Evolutionary conservation across 306 rosid species (phyloP), one percentile per base, ranked within the genome.

Genomic region (Cicer arietinum): DNA sequence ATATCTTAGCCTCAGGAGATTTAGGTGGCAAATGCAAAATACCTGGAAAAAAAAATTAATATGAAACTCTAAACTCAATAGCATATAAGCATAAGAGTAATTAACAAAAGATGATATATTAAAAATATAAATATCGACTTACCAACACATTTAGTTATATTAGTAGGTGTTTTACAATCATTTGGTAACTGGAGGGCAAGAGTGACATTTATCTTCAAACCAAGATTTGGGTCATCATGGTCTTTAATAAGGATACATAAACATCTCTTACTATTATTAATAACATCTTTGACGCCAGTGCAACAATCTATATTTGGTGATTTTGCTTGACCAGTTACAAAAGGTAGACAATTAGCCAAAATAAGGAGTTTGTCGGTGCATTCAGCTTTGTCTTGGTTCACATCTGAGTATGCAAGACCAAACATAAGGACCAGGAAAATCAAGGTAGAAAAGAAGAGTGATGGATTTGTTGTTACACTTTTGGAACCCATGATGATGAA

Each of bases 261-360:
- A 57, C 96, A 92, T 30, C 67, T 92, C 74, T 78, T 85, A 83
- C 91, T 86, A 80, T 83, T 89, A 14, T 56, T 56, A 39, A 85
- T 59, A 8, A 90, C 93, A 12, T 69, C 67, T 69, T 85, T 88
- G 13, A 89, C 77, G 1, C 91, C 96, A 12, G 84, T 76, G 83
- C 96, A 92, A 47, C 98, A 92, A 7, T 92, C 96, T 1, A 88
- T 9, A 8, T 90, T 74, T 5, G 98, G 96, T 18, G 76, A 16
- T 68, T 89, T 86, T 51, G 98, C 86, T 6, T 87, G 79, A 0
- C 89, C 90, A 8, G 73, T 30, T 0, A 85, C 98, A 40, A 86
- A 94, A 3, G 96, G 74, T 30, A 94, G 87, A 77, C 98, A 94
- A 0, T 75, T 57, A 2, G 84, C 86, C 5, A 94, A 79, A 7